These are phyloP conservation scores for Termitomyces sp. DNA, from an alignment of 768 basidiomycete species.

Conservation along the genomic window DNA sequence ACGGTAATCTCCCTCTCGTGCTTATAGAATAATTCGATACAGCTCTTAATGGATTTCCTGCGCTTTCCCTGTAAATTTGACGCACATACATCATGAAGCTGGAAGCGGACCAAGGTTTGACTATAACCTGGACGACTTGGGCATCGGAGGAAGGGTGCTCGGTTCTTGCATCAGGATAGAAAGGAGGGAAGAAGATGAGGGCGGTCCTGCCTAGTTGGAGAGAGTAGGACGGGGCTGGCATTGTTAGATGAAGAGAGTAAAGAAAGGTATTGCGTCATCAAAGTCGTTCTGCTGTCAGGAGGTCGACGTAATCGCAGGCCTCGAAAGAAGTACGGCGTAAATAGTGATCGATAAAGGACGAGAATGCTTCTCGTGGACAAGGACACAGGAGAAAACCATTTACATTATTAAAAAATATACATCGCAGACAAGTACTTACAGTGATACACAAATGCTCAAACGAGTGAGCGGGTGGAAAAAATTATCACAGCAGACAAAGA, in stretches of 20 bases:
- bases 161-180: background rate
- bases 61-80: background rate
- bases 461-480: slow-evolving; percentile 16
- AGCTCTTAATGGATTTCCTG: slow-evolving; percentile 2
- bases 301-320: background rate
- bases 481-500: slow-evolving; percentile 42
- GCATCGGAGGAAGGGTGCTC: slow-evolving; percentile 5
- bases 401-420: background rate
- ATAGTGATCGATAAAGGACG: background rate
- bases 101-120: slow-evolving; percentile 21
- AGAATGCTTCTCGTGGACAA: background rate
- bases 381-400: background rate
- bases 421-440: background rate
- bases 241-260: background rate
- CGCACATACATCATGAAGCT: background rate
- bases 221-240: slow-evolving; percentile 24
- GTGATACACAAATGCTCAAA: slow-evolving; percentile 8
- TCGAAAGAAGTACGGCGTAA: background rate
- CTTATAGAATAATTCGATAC: slow-evolving; percentile 22
- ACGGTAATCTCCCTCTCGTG: slow-evolving; percentile 32
- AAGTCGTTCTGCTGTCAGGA: background rate
- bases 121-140: slow-evolving; percentile 25
- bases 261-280: background rate
- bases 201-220: slow-evolving; percentile 26
- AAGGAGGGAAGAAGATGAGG: slow-evolving; percentile 28